Base-by-base conservation (phyloP, 345 rosid species). In the Brassica rapa region DNA sequence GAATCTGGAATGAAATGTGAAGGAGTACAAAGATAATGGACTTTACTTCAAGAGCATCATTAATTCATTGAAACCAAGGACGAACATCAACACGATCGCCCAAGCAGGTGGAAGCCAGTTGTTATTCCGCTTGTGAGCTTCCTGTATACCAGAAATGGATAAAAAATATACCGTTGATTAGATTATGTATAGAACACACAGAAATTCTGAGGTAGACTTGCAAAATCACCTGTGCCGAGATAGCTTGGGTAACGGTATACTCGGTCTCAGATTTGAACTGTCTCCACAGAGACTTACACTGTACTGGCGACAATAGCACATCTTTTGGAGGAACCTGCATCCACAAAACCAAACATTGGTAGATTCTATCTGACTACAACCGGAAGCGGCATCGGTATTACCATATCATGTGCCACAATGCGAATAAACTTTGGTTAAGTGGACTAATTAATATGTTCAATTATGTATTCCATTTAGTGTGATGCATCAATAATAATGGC, bases 231-330 rank as follows among this genome's bases (percentile, higher is more conserved):
- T 89, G 92, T 62, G 91, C 87, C 0, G 90, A 85, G 75, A 88
- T 86, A 68, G 93, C 97, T 84, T 91, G 97, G 61, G 92, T 87
- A 55, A 93, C 87, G 5, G 82, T 77, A 74, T 86, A 91, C 84
- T 82, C 92, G 1, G 97, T 91, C 82, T 91, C 95, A 23, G 86
- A 33, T 82, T 84, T 88, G 69, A 91, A 93, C 81, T 88, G 98
- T 79, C 93, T 85, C 97, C 98, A 88, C 75, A 89, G 70, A 25
- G 98, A 88, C 75, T 93, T 88, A 66, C 97, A 89, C 74, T 89
- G 86, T 53, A 91, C 82, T 63, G 95, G 98, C 35, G 95, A 87
- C 74, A 91, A 87, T 73, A 89, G 63, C 29, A 83, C 83, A 21
- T 84, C 81, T 68, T 87, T 78, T 12, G 87, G 87, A 75, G 92